Evolutionary conservation across 371 early-diverging fungal genomes (phyloP).

Genomic region (Mortierella sp.): DNA sequence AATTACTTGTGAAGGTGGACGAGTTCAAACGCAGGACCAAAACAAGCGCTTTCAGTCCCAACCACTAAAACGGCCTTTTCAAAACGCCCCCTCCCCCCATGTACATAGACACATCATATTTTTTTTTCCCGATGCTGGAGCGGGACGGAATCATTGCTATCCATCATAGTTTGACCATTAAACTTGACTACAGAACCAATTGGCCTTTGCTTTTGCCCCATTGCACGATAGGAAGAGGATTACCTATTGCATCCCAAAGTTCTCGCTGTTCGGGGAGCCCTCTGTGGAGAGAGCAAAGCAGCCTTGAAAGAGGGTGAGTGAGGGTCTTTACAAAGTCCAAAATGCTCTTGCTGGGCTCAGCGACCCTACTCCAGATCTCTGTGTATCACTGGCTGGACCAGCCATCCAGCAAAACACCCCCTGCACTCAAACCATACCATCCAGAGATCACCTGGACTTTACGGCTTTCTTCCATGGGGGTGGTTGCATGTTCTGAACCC

Average conservation of each 20-base stretch:
- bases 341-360: not conserved
- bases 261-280: not conserved
- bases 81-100: not conserved
- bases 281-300: not conserved
- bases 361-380: not conserved
- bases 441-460: not conserved
- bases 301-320: not conserved
- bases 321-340: not conserved
- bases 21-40: constrained; percentile 39
- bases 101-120: constrained; percentile 12
- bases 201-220: not conserved
- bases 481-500: not conserved
- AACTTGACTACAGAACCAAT: not conserved
- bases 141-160: not conserved
- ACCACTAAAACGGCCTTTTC: not conserved
- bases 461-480: not conserved
- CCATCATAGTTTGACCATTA: not conserved
- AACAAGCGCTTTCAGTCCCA: constrained; percentile 5
- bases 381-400: not conserved
- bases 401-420: not conserved
- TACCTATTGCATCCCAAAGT: not conserved
- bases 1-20: constrained; percentile 32
- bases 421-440: not conserved
- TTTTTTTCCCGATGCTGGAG: not conserved
- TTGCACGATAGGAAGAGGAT: not conserved